Base-by-base conservation (phyloP, 225 moss, liverwort and hornwort species). In the Polytrichum formosum region DNA sequence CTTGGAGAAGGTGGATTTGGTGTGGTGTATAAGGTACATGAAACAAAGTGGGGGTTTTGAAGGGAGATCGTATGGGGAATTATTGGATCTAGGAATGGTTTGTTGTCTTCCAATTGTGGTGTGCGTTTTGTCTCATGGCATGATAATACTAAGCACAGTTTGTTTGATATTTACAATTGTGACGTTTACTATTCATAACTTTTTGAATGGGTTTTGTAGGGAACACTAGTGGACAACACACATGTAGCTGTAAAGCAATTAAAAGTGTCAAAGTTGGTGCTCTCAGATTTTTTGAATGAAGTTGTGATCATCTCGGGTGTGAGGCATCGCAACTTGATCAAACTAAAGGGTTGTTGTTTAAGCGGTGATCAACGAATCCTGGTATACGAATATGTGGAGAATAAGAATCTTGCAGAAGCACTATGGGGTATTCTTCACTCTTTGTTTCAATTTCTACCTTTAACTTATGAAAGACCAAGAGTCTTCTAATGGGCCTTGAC, bases 211-310 rank as follows among this genome's bases (percentile, higher is more conserved):
- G 0, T 80, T 56, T 59, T 16, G 53, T 75, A 89, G 89, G 89
- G 83, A 16, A 65, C 76, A 59, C 76, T 83, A 56, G 53, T 61
- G 26, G 85, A 91, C 71, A 77, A 76, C 62, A 78, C 79, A 20
- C 73, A 67, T 70, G 5, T 91, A 63, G 90, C 83, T 28, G 81
- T 91, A 62, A 91, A 91, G 75, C 78, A 81, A 69, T 69, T 91
- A 64, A 77, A 53, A 19, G 76, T 77, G 25, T 76, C 75, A 5
- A 76, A 85, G 35, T 88, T 83, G 71, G 74, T 71, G 31, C 70
- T 90, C 28, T 67, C 8, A 5, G 86, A 84, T 35, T 91, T 91
- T 23, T 58, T 91, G 28, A 88, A 88, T 63, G 91, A 86, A 65
- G 76, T 91, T 63, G 78, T 91, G 23, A 79, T 85, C 29, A 91